phyloP scores from a whole-genome alignment of 2,329 filamentous ascomycete genomes.

The Hypomyces rosellus region DNA sequence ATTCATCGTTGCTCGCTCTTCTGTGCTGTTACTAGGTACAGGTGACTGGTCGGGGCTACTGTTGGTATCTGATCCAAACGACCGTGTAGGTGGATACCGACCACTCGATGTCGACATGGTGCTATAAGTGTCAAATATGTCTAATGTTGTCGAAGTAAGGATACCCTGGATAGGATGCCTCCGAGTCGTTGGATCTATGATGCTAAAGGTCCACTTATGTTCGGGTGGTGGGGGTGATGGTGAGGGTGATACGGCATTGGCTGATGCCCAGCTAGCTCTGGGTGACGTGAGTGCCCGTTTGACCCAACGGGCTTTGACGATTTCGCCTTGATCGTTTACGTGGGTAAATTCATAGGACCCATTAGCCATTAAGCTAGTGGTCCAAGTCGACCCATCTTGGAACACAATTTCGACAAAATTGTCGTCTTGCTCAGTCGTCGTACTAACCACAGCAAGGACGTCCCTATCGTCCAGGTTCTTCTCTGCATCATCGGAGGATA shows the following conservation, averaged over 20 bases:
- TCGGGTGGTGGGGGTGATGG: constrained; percentile 29
- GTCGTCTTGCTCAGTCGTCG: constrained; percentile 41
- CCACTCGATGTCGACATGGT: constrained; percentile 45
- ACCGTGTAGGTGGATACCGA: constrained; percentile 41
- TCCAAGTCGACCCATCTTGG: constrained; percentile 55
- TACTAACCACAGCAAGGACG: constrained; percentile 64
- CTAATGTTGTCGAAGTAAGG: constrained; percentile 56
- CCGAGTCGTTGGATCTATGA: constrained; percentile 61
- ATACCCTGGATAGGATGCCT: constrained; percentile 70
- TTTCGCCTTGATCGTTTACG: constrained; percentile 50
- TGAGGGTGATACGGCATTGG: constrained; percentile 16
- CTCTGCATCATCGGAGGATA: constrained; percentile 31
- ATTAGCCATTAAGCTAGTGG: constrained; percentile 43
- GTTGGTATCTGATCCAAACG: constrained; percentile 21
- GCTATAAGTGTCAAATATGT: constrained; percentile 63
- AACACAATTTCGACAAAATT: constrained; percentile 61
- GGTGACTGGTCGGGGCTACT: constrained; percentile 16
- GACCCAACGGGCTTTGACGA: constrained; percentile 64
- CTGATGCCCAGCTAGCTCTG: constrained; percentile 13
- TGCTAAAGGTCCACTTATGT: constrained; percentile 67
- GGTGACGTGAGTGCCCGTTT: constrained; percentile 31
- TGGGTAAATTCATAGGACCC: constrained; percentile 62
- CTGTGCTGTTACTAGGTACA: constrained; percentile 16
- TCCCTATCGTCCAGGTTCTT: constrained; percentile 44
- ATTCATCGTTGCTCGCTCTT: constrained; percentile 23